These are phyloP conservation scores for Rhodofomes roseus DNA, from an alignment of 1,284 basidiomycete species.

Conservation along the genomic window DNA sequence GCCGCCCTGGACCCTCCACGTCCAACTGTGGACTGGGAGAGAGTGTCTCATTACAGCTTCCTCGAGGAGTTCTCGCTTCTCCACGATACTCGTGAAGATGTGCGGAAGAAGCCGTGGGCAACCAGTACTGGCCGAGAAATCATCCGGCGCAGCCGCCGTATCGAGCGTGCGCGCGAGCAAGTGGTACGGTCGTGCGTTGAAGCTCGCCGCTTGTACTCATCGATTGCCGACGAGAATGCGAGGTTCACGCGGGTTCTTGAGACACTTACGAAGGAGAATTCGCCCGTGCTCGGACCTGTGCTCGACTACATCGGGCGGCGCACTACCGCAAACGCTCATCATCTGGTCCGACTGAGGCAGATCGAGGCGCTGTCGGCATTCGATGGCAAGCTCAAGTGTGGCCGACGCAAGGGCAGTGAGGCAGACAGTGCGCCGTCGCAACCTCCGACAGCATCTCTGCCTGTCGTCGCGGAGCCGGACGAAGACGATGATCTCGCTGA, in stretches of 20 bases:
- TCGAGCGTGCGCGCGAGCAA: constrained; percentile 32
- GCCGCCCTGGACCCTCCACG: constrained; percentile 21
- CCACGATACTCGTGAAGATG: constrained; percentile 25
- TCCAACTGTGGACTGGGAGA: constrained; percentile 22
- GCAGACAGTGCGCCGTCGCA: no score
- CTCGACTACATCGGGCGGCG: not conserved
- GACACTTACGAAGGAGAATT: not conserved
- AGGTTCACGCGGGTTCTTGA: constrained; percentile 1
- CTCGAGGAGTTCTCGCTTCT: constrained; percentile 35
- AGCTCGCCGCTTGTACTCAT: constrained; percentile 22
- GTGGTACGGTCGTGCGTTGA: constrained; percentile 29
- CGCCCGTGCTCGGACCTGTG: constrained; percentile 4
- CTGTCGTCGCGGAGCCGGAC: no score
- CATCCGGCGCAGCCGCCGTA: constrained; percentile 24
- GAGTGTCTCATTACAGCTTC: constrained; percentile 29
- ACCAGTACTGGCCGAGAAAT: constrained; percentile 21
- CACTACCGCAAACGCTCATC: not conserved
- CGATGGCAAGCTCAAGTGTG: not conserved
- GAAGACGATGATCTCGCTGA: no score
- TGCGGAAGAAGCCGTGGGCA: constrained; percentile 28
- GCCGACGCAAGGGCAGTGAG: constrained; percentile 1
- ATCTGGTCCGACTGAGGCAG: no score
- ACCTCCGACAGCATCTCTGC: no score
- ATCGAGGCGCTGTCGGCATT: no score
- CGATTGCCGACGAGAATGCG: constrained; percentile 23